phyloP scores from a whole-genome alignment of 441 rosid species.

The Flueggea neowawraea region DNA sequence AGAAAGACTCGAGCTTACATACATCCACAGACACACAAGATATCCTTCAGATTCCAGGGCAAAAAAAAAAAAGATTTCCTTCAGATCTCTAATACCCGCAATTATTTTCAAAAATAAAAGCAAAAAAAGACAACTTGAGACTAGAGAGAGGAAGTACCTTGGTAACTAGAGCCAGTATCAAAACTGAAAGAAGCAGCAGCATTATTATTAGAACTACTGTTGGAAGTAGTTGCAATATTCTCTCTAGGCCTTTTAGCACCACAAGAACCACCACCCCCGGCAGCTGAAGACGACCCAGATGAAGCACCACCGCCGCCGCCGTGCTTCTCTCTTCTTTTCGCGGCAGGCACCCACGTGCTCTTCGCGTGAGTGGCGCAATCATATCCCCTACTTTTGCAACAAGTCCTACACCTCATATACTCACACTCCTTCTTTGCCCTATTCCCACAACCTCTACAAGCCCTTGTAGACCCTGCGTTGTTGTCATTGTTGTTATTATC shows the following conservation, averaged over 20 bases:
- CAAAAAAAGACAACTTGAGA: neutral
- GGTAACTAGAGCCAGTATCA: slow-evolving; percentile 40
- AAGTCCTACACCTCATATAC: slow-evolving; percentile 85
- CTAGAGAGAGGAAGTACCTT: slow-evolving; percentile 48
- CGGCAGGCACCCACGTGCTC: slow-evolving; percentile 98
- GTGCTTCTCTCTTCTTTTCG: slow-evolving; percentile 85
- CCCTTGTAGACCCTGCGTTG: slow-evolving; percentile 34
- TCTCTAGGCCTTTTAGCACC: slow-evolving; percentile 50
- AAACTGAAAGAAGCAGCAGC: slow-evolving; percentile 32
- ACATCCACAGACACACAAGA: no score
- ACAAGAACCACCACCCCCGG: no score
- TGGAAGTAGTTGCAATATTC: slow-evolving; percentile 19
- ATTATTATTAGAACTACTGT: slow-evolving; percentile 31
- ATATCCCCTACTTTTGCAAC: slow-evolving; percentile 92
- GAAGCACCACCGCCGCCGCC: slow-evolving; percentile 29
- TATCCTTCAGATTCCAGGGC: no score
- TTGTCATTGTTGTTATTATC: no score
- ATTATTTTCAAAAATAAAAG: no score
- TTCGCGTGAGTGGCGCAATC: slow-evolving; percentile 90
- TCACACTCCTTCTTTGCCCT: slow-evolving; percentile 92
- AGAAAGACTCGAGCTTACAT: no score
- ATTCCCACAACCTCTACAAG: slow-evolving; percentile 98
- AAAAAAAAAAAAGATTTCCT: no score
- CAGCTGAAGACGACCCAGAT: slow-evolving; percentile 43
- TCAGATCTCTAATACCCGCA: no score